Base-by-base conservation (phyloP, 441 rosid genomes). In the Macaranga tanarius region DNA sequence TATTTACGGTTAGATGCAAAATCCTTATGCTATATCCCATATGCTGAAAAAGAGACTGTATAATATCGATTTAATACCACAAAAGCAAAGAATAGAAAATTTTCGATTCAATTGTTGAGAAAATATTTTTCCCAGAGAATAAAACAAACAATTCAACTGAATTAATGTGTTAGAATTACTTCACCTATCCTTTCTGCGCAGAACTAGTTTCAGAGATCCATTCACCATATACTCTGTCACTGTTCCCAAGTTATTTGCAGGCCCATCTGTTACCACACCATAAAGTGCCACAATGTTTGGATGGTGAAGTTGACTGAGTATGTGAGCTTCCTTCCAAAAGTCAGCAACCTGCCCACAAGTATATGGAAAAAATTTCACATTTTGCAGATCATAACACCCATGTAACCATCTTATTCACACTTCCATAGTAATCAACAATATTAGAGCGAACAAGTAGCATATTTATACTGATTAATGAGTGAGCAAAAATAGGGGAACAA, bases 141-240 rank as follows among this genome's bases (percentile, higher is more conserved):
- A 20, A 57, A 60, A 63, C 4, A 11, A 5, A 54, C 15, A 15
- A 48, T 11, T 20, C 16, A 48, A 22, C 54, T 60, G n/a, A 72
- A 54, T 17, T 40, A 15, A 22, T 52, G 26, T 13, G 67, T 69
- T n/a, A 40, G 66, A 55, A 47, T 56, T 40, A 51, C 23, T 45
- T 5, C 40, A 52, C 87, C 84, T 34, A 56, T 84, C 88, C 63
- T 80, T 82, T 71, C 70, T 76, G 31, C 34, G 67, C 45, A 84
- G n/a, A 79, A 79, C 83, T 72, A 80, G 84, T 52, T 77, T 82
- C 34, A 84, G 80, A 71, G 84, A 84, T 31, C 84, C 88, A 77
- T 80, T 77, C 40, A 84, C 86, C 86, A 84, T 82, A 76, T 76
- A 82, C 55, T 84, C 88, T 54, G 88, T 84, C 40, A 82, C 81